phyloP scores from a whole-genome alignment of 768 basidiomycete species.

The Agaricus blazei region DNA sequence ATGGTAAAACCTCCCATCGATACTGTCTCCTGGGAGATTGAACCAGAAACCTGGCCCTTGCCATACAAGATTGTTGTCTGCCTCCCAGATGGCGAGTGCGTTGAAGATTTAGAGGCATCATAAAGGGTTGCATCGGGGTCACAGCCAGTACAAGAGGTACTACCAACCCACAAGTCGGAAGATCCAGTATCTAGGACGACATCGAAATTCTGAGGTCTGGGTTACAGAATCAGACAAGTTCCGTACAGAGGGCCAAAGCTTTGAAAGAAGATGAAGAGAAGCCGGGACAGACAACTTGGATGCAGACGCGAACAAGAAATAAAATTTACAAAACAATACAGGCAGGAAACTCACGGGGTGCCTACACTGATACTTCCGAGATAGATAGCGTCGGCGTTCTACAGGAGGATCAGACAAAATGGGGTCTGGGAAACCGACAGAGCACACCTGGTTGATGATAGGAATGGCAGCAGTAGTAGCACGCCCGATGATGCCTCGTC shows the following conservation, averaged over 20 bases:
- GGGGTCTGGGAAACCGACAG: background rate
- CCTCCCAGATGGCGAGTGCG: constrained; percentile 10
- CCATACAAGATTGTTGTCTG: constrained; percentile 54
- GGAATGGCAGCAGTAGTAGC: constrained; percentile 29
- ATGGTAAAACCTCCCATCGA: constrained; percentile 60
- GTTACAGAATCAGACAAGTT: constrained; percentile 4
- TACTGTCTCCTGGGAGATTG: constrained; percentile 56
- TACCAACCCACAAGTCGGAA: constrained; percentile 85
- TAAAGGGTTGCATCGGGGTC: constrained; percentile 36
- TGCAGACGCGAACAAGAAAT: too few species aligned
- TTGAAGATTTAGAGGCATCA: constrained; percentile 24
- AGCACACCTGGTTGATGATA: constrained; percentile 50
- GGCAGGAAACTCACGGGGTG: constrained; percentile 48
- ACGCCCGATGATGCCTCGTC: constrained; percentile 24
- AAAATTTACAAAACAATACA: background rate
- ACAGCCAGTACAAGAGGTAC: constrained; percentile 42
- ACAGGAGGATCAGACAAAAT: background rate
- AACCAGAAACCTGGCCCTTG: constrained; percentile 60
- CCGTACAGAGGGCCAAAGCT: background rate
- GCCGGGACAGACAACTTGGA: too few species aligned
- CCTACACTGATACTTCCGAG: constrained; percentile 51
- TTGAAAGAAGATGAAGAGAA: too few species aligned
- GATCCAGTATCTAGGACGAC: constrained; percentile 91
- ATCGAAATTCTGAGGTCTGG: constrained; percentile 62
- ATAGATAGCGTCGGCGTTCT: constrained; percentile 57